These are phyloP conservation scores for Venturiaceae sp. DNA, from an alignment of 2,329 filamentous ascomycete genomes.

Conservation along the genomic window DNA sequence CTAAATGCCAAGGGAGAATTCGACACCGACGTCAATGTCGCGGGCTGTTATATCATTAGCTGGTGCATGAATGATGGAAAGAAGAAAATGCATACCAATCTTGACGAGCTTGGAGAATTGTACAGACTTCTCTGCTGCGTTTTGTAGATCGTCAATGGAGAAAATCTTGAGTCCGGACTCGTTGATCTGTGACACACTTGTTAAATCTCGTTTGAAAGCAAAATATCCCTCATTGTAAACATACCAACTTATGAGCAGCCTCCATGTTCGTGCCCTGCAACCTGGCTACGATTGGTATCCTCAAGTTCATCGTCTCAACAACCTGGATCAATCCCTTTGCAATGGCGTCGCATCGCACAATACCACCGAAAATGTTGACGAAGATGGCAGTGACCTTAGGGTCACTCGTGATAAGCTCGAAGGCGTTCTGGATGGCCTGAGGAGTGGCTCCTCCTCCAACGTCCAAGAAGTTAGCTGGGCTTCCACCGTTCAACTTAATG, in stretches of 20 bases:
- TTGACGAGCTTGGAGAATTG: slow-evolving; percentile 99
- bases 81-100: slow-evolving; percentile 58
- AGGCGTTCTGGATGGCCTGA: slow-evolving; percentile 92
- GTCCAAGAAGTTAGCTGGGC: slow-evolving; percentile 96
- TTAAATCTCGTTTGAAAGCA: slow-evolving; percentile 2
- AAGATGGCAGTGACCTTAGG: slow-evolving; percentile 98
- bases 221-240: too few relatives aligned
- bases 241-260: slow-evolving; percentile 69
- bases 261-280: slow-evolving; percentile 99
- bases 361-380: slow-evolving; percentile 99
- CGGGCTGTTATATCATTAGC: slow-evolving; percentile 47
- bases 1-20: slow-evolving; percentile 59
- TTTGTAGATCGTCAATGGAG: slow-evolving; percentile 97
- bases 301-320: slow-evolving; percentile 86
- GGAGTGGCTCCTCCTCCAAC: slow-evolving; percentile 96
- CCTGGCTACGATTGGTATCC: slow-evolving; percentile 93
- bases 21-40: slow-evolving; percentile 94
- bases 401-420: slow-evolving; percentile 97
- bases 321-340: slow-evolving; percentile 93
- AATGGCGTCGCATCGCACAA: slow-evolving; percentile 95
- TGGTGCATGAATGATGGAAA: not conserved
- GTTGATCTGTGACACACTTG: slow-evolving; percentile 53
- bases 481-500: slow-evolving; percentile 97
- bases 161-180: slow-evolving; percentile 99
- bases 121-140: slow-evolving; percentile 92